A percentile compares a stretch with the other conserved stretches of the same genome.
Evolutionary conservation across 2,329 filamentous ascomycete genomes (phyloP).

Genomic region (Volutella citrinella): DNA sequence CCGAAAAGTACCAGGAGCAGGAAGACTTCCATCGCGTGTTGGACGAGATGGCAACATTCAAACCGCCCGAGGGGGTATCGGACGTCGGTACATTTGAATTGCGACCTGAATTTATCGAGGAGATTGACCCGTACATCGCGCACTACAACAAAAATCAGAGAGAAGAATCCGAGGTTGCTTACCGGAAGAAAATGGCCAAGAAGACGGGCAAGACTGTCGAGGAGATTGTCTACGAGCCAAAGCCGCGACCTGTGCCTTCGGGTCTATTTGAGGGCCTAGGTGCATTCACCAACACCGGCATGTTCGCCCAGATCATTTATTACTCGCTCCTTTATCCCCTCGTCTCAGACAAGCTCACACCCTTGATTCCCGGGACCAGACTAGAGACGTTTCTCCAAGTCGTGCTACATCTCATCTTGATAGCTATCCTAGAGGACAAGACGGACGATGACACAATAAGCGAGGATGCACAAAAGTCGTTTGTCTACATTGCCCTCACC

Average conservation of each 20-base stretch:
- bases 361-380: slow-evolving; percentile 74
- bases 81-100: slow-evolving; percentile 95
- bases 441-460: slow-evolving; percentile 51
- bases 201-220: slow-evolving; percentile 76
- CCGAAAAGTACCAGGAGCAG: slow-evolving; percentile 84
- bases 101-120: slow-evolving; percentile 78
- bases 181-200: slow-evolving; percentile 82
- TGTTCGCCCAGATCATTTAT: slow-evolving; percentile 89
- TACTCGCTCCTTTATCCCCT: slow-evolving; percentile 82
- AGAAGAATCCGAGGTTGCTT: slow-evolving; percentile 89
- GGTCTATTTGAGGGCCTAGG: slow-evolving; percentile 76
- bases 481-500: slow-evolving; percentile 68
- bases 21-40: slow-evolving; percentile 84
- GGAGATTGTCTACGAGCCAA: slow-evolving; percentile 90
- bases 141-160: slow-evolving; percentile 97
- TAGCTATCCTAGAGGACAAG: slow-evolving; percentile 82
- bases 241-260: slow-evolving; percentile 68
- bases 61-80: slow-evolving; percentile 83
- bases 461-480: slow-evolving; percentile 56
- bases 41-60: slow-evolving; percentile 84
- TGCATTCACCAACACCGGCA: slow-evolving; percentile 76
- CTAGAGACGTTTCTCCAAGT: slow-evolving; percentile 92
- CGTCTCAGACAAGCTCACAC: slow-evolving; percentile 64
- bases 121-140: slow-evolving; percentile 92
- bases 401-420: slow-evolving; percentile 79